phyloP scores from a whole-genome alignment of 1,139 yeast species.

The Candida sp. region DNA sequence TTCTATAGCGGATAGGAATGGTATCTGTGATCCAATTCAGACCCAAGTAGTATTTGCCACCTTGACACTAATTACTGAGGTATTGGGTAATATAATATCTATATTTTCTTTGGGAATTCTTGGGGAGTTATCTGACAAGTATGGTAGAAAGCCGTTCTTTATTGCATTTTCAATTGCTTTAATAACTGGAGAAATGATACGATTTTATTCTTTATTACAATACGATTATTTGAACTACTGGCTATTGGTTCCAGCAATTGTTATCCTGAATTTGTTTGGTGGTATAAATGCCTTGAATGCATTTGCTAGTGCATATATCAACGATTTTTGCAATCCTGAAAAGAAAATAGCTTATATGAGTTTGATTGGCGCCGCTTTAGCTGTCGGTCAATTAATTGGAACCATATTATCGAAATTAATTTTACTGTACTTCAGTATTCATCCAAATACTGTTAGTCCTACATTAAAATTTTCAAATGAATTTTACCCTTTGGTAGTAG shows the following conservation, averaged over 20 bases:
- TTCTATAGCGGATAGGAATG: slow-evolving; percentile 11
- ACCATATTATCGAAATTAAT: slow-evolving; percentile 52
- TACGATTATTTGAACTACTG: slow-evolving; percentile 26
- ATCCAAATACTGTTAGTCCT: neutral
- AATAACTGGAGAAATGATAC: slow-evolving; percentile 19
- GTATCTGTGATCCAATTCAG: slow-evolving; percentile 27
- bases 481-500: slow-evolving; percentile 28
- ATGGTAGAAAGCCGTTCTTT: slow-evolving; percentile 55
- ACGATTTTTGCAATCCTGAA: slow-evolving; percentile 60
- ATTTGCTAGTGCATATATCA: slow-evolving; percentile 53
- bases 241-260: slow-evolving; percentile 28
- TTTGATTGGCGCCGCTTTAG: slow-evolving; percentile 50
- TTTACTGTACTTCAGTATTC: slow-evolving; percentile 8
- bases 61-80: slow-evolving; percentile 19
- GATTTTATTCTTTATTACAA: slow-evolving; percentile 23
- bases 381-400: slow-evolving; percentile 61
- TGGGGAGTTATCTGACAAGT: slow-evolving; percentile 59
- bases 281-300: slow-evolving; percentile 47
- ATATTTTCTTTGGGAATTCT: slow-evolving; percentile 41
- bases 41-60: slow-evolving; percentile 33
- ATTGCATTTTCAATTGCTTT: slow-evolving; percentile 27
- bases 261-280: slow-evolving; percentile 26
- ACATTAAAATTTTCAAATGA: slow-evolving; percentile 12
- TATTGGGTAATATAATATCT: slow-evolving; percentile 20
- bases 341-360: slow-evolving; percentile 56